A percentile compares a stretch with the other conserved stretches of the same genome.
Evolutionary conservation across 1,284 basidiomycete species (phyloP).

Genomic region (Papiliotrema laurentii): DNA sequence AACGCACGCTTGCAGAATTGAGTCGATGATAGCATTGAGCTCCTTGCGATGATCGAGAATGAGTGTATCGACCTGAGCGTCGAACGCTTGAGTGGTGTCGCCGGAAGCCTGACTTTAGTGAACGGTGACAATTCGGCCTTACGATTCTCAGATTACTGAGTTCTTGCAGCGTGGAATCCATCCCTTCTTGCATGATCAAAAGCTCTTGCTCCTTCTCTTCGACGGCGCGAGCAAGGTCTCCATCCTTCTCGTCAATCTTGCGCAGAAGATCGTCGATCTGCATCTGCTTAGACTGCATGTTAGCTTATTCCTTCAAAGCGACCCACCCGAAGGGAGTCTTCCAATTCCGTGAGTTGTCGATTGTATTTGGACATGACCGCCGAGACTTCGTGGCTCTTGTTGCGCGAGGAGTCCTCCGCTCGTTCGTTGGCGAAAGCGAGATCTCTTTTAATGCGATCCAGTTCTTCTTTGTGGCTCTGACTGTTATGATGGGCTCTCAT

Average conservation of each 20-base stretch:
- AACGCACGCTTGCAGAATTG: conserved; percentile 92
- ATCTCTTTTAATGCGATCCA: conserved; percentile 88
- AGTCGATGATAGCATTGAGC: conserved; percentile 97
- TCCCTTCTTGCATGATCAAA: conserved; percentile 88
- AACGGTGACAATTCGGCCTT: conserved; percentile 12
- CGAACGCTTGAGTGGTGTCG: conserved; percentile 79
- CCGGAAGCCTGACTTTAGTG: conserved; percentile 62
- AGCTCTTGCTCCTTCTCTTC: conserved; percentile 99
- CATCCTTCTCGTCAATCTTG: conserved; percentile 69
- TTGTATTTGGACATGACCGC: conserved; percentile 88
- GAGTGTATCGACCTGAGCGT: conserved; percentile 93
- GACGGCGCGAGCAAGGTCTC: conserved; percentile 71
- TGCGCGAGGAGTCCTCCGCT: conserved; percentile 85
- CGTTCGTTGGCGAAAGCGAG: conserved; percentile 96
- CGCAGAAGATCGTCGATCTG: conserved; percentile 85
- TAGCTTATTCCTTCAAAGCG: conserved; percentile 6
- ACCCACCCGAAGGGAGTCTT: conserved; percentile 82
- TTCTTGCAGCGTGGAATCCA: conserved; percentile 90
- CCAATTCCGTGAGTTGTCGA: conserved; percentile 89
- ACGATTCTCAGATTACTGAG: conserved; percentile 83
- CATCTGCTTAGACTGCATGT: conserved; percentile 73
- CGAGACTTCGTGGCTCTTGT: conserved; percentile 91
- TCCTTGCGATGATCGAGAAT: conserved; percentile 98
- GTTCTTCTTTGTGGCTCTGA: conserved; percentile 87
- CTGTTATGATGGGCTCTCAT: background rate